Evolutionary conservation across 1,284 basidiomycete genomes (phyloP), one percentile per base, ranked within the genome.

Genomic region (Moesziomyces globuligerus): DNA sequence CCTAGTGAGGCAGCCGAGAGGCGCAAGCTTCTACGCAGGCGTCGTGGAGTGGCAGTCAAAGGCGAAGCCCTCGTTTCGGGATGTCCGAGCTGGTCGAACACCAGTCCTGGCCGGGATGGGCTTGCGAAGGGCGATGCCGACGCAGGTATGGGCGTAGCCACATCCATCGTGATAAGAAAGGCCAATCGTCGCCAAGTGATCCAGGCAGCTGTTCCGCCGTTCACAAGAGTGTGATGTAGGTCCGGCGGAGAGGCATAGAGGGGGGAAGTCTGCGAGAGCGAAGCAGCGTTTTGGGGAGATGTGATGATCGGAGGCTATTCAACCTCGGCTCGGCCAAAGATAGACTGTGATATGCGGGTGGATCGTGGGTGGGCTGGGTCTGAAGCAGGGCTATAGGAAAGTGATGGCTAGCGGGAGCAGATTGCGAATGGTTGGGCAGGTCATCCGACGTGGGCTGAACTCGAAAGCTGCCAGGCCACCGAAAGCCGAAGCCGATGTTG

Each of bases 21-120:
- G 17, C 62, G 62, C 36, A 59, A 32, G 28, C 62, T 66, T 32
- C 62, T 32, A 23, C 62, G 62, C 39, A 59, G 39, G 4, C 62
- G 62, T 25, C 43, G 50, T 24, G 48, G 47, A 4, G 51, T 51
- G 1, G 37, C 47, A 42, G 36, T 50, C 3, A 46, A 47, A 4
- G 55, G 50, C 5, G 54, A 48, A 26, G 49, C 25, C 13, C 18
- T 56, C 5, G 40, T n/a, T 7, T 57, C 29, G 37, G 39, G 17
- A 10, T 45, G 38, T 25, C 42, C 41, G 8, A 25, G 17, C 9
- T 11, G 11, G 5, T 43, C 34, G 13, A n/a, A 9, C 11, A 11
- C 6, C 23, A 24, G n/a, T 5, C 18, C 24, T 29, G 24, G 25
- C 23, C 42, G 39, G 3, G 45, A 17, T 7, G 51, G 43, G 50